A percentile compares a stretch with the other conserved stretches of the same genome.
phyloP scores from a whole-genome alignment of 768 basidiomycete genomes.

The Dendrothele bispora region DNA sequence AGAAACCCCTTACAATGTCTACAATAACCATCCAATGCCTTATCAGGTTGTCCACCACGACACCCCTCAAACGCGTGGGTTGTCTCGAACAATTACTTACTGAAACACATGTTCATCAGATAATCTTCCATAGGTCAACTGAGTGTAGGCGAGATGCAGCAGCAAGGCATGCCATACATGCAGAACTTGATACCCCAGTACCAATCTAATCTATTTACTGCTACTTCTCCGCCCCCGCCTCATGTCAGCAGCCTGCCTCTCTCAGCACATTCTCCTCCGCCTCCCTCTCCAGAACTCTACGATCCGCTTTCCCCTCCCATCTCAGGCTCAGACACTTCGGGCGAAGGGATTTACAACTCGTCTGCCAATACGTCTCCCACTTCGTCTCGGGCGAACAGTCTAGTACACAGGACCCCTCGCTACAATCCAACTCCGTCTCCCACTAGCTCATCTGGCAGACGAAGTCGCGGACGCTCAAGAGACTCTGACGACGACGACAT shows the following conservation, averaged over 20 bases:
- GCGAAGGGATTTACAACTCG: conserved; percentile 78
- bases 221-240: conserved; percentile 56
- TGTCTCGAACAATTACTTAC: conserved; percentile 32
- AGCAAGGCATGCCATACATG: conserved; percentile 42
- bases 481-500: conserved; percentile 82
- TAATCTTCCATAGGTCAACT: conserved; percentile 64
- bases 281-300: conserved; percentile 77
- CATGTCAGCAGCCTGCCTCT: conserved; percentile 69
- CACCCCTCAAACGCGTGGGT: conserved; percentile 72
- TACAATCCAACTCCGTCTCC: conserved; percentile 86
- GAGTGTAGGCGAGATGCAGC: conserved; percentile 66
- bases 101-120: conserved; percentile 66
- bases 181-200: conserved; percentile 70
- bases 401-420: conserved; percentile 73
- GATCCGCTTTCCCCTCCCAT: conserved; percentile 83
- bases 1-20: conserved; percentile 54
- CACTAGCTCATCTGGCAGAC: conserved; percentile 67
- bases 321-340: conserved; percentile 89
- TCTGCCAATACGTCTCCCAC: conserved; percentile 78
- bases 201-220: conserved; percentile 54
- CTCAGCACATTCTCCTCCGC: conserved; percentile 65
- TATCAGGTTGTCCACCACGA: conserved; percentile 58
- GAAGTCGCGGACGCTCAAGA: conserved; percentile 69
- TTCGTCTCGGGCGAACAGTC: conserved; percentile 71
- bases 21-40: conserved; percentile 52